These are phyloP conservation scores for Stagonosporopsis vannaccii DNA, from an alignment of 2,329 filamentous ascomycete genomes.

Conservation along the genomic window DNA sequence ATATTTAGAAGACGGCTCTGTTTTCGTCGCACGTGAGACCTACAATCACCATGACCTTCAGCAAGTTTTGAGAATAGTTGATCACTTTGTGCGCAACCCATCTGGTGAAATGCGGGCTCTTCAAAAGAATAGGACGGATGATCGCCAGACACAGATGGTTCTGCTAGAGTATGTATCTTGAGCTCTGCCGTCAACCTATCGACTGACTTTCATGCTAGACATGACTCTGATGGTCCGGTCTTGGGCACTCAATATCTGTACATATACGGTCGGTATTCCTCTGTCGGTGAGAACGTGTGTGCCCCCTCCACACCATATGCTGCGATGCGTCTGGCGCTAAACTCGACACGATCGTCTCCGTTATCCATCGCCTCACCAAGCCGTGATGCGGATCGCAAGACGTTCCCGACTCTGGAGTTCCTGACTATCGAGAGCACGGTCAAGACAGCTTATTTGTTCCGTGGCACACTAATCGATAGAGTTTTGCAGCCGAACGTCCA, in stretches of 20 bases:
- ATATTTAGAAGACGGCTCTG: conserved; percentile 35
- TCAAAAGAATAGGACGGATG: background rate
- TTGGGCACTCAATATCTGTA: background rate
- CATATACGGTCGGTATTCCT: background rate
- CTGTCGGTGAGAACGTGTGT: background rate
- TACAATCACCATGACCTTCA: conserved; percentile 26
- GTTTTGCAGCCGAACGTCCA: conserved; percentile 32
- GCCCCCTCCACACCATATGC: background rate
- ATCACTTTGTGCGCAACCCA: conserved; percentile 20
- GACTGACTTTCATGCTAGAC: background rate
- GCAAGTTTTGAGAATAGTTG: conserved; percentile 23
- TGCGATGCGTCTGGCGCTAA: background rate
- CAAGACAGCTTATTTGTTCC: conserved; percentile 17
- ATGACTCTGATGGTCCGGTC: background rate
- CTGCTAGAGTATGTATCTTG: conserved; percentile 2
- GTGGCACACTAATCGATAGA: conserved; percentile 30
- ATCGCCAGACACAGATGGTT: background rate
- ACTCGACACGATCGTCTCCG: background rate
- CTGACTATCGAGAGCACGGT: background rate
- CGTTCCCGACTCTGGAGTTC: background rate
- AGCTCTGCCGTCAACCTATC: background rate
- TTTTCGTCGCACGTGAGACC: conserved; percentile 22
- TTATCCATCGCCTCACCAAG: background rate
- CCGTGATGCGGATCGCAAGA: background rate
- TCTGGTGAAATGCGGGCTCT: background rate